These are phyloP conservation scores for Colletotrichum camelliae DNA, from an alignment of 2,329 filamentous ascomycete species.

Conservation along the genomic window DNA sequence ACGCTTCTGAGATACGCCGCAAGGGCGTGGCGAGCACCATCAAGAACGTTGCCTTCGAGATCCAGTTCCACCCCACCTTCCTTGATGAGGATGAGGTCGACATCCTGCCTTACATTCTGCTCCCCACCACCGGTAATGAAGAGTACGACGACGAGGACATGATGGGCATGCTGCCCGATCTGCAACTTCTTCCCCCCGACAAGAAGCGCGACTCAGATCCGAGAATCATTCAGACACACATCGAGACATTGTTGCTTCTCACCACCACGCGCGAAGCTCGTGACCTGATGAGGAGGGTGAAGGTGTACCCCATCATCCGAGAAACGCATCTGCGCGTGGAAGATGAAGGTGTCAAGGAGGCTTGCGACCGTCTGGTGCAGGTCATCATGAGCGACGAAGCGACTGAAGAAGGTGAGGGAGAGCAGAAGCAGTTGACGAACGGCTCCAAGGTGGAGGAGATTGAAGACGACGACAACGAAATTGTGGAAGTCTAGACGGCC, in stretches of 20 bases:
- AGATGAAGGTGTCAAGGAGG: constrained; percentile 81
- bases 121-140: constrained; percentile 87
- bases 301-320: constrained; percentile 87
- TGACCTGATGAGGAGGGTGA: constrained; percentile 74
- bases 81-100: constrained; percentile 76
- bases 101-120: constrained; percentile 84
- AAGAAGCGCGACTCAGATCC: constrained; percentile 83
- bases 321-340: constrained; percentile 83
- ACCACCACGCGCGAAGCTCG: constrained; percentile 79
- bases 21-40: constrained; percentile 96
- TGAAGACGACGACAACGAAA: constrained; percentile 56
- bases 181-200: constrained; percentile 88
- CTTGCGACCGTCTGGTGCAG: constrained; percentile 88
- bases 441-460: constrained; percentile 49
- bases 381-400: constrained; percentile 84
- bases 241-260: constrained; percentile 86
- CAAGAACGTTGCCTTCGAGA: constrained; percentile 90
- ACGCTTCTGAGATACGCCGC: constrained; percentile 80
- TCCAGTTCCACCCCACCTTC: constrained; percentile 73
- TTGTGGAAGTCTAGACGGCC: constrained; percentile 55
- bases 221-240: constrained; percentile 81
- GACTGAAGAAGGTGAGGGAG: constrained; percentile 47
- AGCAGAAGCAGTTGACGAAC: constrained; percentile 41
- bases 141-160: constrained; percentile 89
- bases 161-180: constrained; percentile 84